Percentiles rank a stretch among this genome's conserved stretches.
These are phyloP conservation scores for Psidium guajava DNA, from an alignment of 345 rosid species.

Conservation along the genomic window DNA sequence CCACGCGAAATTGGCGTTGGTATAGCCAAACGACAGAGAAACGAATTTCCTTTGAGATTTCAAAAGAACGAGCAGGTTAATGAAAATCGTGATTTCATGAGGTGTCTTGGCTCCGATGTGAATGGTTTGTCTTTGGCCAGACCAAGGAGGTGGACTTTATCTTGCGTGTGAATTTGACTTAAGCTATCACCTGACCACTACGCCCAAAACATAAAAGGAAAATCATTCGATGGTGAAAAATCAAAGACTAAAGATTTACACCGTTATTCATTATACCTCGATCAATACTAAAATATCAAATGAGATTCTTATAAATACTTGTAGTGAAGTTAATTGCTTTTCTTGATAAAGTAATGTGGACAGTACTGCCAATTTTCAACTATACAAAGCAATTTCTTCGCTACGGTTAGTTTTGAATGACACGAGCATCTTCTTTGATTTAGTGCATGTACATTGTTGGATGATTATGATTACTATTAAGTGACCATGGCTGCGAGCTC, in stretches of 20 bases:
- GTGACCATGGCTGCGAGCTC: no score
- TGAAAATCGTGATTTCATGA: neutral
- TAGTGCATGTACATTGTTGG: no score
- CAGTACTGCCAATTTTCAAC: neutral
- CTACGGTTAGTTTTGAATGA: neutral
- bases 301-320: neutral
- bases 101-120: neutral
- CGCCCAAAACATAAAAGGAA: neutral
- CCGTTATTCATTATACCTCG: neutral
- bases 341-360: no score
- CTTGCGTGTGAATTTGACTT: neutral
- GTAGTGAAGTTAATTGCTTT: neutral
- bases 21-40: neutral
- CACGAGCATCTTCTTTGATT: no score
- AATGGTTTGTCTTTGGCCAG: neutral
- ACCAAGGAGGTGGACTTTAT: no score
- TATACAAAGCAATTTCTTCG: neutral
- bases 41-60: no score
- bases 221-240: neutral
- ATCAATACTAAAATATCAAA: no score
- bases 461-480: no score
- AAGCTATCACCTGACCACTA: neutral
- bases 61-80: neutral
- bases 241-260: neutral
- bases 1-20: neutral